Evolutionary conservation across 2,329 filamentous ascomycete genomes (phyloP), one percentile per base, ranked within the genome.

Genomic region (Neofusicoccum sp.): DNA sequence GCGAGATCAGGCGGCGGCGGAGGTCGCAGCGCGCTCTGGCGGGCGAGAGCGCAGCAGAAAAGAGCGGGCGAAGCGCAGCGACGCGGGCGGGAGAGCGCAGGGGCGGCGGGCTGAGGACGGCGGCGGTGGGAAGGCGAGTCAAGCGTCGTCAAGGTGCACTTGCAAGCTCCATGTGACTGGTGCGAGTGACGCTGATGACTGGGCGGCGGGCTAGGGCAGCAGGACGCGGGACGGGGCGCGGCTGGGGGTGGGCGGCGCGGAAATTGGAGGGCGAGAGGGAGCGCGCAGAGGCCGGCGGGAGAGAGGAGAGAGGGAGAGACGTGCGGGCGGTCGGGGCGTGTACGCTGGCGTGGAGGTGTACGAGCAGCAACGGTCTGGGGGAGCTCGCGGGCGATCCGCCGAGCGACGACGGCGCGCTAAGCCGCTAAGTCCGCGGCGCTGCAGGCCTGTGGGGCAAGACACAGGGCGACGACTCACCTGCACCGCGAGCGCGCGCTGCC

Each of bases 161-260:
- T 59, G 57, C 43, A 49, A 59, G 57, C 58, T 61, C 59, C 59
- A 61, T 61, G 59, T 61, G 59, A 61, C 59, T 61, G 48, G 59
- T 48, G 24, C 59, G 33, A 48, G 36, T 61, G 59, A 61, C 59
- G 59, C 24, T 47, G 49, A 56, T 57, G 59, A 48, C 49, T 56
- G 58, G 33, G 20, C 31, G 36, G 41, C 28, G n/a, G 43, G 8
- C 56, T 28, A 5, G 54, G 54, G 41, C 43, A 8, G 56, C 56
- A 48, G 43, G 43, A 8, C 38, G 6, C 31, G 26, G 41, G 43
- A 47, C 43, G 43, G 7, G 26, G 7, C n/a, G 36, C 24, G 34
- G 38, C 41, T 30, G 44, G 33, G 31, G 44, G 20, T 24, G 45
- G 56, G 38, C 20, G 20, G 20, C 20, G 36, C 26, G 33, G 45